phyloP scores from a whole-genome alignment of 2,329 filamentous ascomycete species.

The Colletotrichum acutatum region DNA sequence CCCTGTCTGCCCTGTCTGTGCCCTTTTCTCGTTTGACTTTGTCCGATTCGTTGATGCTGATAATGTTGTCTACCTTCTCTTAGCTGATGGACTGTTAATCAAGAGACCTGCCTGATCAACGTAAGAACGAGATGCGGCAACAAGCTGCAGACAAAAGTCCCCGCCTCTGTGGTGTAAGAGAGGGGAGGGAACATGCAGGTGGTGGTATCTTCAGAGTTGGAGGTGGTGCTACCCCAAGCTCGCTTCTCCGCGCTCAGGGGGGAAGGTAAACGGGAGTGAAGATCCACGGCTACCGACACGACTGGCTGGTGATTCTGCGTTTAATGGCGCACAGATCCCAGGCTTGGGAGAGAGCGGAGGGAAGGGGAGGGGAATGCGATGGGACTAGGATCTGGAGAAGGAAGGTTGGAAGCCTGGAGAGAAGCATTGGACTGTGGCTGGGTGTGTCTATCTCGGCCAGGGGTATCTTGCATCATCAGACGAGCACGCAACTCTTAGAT shows the following conservation, averaged over 20 bases:
- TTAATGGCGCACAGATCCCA: constrained; percentile 2
- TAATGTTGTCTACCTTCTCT: not conserved
- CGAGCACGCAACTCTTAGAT: constrained; percentile 8
- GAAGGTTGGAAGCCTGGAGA: not conserved
- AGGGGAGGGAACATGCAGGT: not conserved
- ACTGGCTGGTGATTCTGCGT: constrained; percentile 4
- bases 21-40: not conserved
- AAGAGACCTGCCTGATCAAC: constrained; percentile 29
- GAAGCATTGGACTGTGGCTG: not conserved
- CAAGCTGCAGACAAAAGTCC: constrained; percentile 16
- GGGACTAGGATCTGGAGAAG: not conserved
- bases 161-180: not conserved
- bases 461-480: constrained; percentile 8
- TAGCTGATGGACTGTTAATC: not conserved
- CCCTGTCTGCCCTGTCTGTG: not conserved
- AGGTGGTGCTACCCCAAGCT: not conserved
- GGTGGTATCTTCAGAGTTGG: not conserved
- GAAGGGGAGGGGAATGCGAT: no score
- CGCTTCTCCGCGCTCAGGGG: not conserved
- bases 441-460: not conserved
- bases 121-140: not conserved
- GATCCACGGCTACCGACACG: not conserved
- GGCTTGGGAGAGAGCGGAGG: not conserved
- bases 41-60: not conserved
- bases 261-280: not conserved